phyloP scores from a whole-genome alignment of 805 yeast species.

The Henningerozyma blattae region DNA sequence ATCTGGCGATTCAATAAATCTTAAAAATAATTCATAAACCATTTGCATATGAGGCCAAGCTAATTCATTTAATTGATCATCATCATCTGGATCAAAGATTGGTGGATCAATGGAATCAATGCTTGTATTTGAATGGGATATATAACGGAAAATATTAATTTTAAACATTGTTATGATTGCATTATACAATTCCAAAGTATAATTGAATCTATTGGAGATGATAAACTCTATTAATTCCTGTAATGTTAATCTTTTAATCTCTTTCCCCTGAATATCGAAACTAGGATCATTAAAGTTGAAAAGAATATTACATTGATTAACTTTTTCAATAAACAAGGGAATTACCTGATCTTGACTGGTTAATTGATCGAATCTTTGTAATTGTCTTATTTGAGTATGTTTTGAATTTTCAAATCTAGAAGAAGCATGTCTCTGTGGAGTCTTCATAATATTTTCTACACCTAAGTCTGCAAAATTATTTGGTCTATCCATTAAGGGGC shows the following conservation, averaged over 20 bases:
- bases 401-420: slow-evolving; percentile 78
- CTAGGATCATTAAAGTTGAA: slow-evolving; percentile 93
- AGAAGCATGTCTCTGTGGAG: slow-evolving; percentile 86
- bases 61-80: slow-evolving; percentile 90
- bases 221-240: slow-evolving; percentile 86
- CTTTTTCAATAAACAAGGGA: slow-evolving; percentile 64
- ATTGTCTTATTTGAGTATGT: slow-evolving; percentile 51
- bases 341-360: slow-evolving; percentile 73
- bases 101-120: slow-evolving; percentile 95
- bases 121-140: slow-evolving; percentile 97
- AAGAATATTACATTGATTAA: slow-evolving; percentile 88
- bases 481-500: too few species aligned
- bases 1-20: slow-evolving; percentile 90
- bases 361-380: slow-evolving; percentile 83
- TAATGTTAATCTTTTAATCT: slow-evolving; percentile 73
- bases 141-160: slow-evolving; percentile 81
- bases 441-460: too few species aligned
- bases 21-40: slow-evolving; percentile 84
- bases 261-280: slow-evolving; percentile 84
- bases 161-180: slow-evolving; percentile 86
- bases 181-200: slow-evolving; percentile 82
- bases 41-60: slow-evolving; percentile 99
- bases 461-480: too few species aligned
- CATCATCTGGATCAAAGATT: slow-evolving; percentile 95
- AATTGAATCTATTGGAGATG: slow-evolving; percentile 67